Evolutionary conservation across 2,329 filamentous ascomycete species (phyloP).

Genomic region (Stagonosporopsis cucurbitacearum): DNA sequence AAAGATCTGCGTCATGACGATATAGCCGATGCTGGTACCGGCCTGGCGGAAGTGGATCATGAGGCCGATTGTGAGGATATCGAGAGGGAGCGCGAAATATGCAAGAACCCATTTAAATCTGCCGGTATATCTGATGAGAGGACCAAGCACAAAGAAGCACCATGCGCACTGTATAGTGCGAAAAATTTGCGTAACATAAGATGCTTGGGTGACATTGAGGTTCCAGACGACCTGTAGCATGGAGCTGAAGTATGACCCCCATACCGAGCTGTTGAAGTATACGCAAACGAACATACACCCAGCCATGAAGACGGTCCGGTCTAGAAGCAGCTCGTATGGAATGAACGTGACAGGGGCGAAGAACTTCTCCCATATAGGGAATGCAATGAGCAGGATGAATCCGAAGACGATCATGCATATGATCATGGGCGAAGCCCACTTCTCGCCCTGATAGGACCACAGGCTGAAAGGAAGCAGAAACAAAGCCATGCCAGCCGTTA

Average conservation of each 20-base stretch:
- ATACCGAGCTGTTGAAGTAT: constrained; percentile 35
- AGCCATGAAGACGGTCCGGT: constrained; percentile 58
- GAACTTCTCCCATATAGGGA: constrained; percentile 47
- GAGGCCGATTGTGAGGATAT: constrained; percentile 32
- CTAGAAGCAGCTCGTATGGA: constrained; percentile 53
- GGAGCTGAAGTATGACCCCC: constrained; percentile 47
- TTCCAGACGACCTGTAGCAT: constrained; percentile 48
- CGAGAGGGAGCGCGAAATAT: constrained; percentile 27
- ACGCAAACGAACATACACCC: constrained; percentile 53
- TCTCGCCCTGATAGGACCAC: constrained; percentile 33
- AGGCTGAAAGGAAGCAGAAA: constrained; percentile 74
- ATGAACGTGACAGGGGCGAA: constrained; percentile 48
- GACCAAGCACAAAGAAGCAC: constrained; percentile 27
- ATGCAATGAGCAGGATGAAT: constrained; percentile 40
- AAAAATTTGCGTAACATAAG: constrained; percentile 46
- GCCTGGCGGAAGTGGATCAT: constrained; percentile 37
- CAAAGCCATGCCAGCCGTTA: constrained; percentile 65
- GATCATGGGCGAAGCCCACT: constrained; percentile 44
- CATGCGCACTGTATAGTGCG: constrained; percentile 35
- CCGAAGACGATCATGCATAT: constrained; percentile 49
- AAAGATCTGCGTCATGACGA: constrained; percentile 41
- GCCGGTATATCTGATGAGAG: constrained; percentile 26
- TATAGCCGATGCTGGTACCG: constrained; percentile 33
- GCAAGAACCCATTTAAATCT: constrained; percentile 28
- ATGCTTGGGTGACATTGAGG: constrained; percentile 35